A percentile compares a stretch with the other conserved stretches of the same genome.
phyloP scores from a whole-genome alignment of 345 rosid genomes.

The Eutrema heterophyllum region DNA sequence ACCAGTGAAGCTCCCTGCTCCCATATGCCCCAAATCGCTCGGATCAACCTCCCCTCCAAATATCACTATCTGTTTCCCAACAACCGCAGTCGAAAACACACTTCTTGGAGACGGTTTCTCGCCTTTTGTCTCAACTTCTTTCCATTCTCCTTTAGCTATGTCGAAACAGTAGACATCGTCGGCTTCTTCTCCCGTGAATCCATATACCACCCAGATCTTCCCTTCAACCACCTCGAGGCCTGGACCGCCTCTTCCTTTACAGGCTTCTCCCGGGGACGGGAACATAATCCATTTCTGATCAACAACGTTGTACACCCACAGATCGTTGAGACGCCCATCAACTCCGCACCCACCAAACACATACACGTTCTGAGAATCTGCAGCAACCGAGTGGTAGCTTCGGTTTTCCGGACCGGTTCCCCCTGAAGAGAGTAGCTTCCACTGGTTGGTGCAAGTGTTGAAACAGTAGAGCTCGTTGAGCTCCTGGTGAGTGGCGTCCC shows the following conservation, averaged over 20 bases:
- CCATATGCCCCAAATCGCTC: conserved; percentile 81
- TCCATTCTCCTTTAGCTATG: conserved; percentile 49
- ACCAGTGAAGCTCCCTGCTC: conserved; percentile 67
- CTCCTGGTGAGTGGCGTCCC: conserved; percentile 62
- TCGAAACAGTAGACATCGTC: conserved; percentile 76
- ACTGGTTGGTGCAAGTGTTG: conserved; percentile 47
- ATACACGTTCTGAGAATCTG: conserved; percentile 53
- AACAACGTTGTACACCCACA: conserved; percentile 68
- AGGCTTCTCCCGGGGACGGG: conserved; percentile 52
- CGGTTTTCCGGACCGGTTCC: conserved; percentile 58
- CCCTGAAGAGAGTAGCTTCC: conserved; percentile 61
- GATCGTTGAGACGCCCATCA: conserved; percentile 69
- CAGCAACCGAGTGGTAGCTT: conserved; percentile 71
- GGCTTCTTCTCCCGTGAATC: conserved; percentile 64
- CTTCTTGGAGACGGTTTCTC: conserved; percentile 73
- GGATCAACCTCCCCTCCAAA: conserved; percentile 87
- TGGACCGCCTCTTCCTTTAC: conserved; percentile 80
- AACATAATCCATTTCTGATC: conserved; percentile 54
- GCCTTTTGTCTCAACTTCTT: conserved; percentile 58
- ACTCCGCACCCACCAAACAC: conserved; percentile 89
- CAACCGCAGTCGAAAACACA: conserved; percentile 54
- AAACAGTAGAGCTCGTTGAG: conserved; percentile 78
- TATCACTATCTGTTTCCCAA: conserved; percentile 59
- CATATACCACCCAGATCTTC: conserved; percentile 83
- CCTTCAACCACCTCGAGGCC: conserved; percentile 61